Percentiles rank a stretch among this genome's conserved stretches.
Evolutionary conservation across 2,329 filamentous ascomycete species (phyloP).

Genomic region (Emericellopsis atlantica): DNA sequence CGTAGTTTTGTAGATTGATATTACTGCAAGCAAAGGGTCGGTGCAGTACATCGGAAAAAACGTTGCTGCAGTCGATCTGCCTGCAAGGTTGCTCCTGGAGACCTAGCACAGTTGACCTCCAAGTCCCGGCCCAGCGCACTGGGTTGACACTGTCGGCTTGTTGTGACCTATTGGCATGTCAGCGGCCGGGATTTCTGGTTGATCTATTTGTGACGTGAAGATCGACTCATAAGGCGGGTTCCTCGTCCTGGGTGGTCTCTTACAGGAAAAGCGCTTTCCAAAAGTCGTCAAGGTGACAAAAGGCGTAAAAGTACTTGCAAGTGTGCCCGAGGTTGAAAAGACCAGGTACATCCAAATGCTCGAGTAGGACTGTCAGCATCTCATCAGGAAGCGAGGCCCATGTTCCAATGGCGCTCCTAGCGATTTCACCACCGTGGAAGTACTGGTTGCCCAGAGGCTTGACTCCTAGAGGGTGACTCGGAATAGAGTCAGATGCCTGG

Average conservation of each 20-base stretch:
- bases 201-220: no score
- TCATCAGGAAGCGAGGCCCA: constrained; percentile 70
- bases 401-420: constrained; percentile 51
- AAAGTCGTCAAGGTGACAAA: constrained; percentile 70
- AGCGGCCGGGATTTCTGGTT: background rate
- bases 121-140: constrained; percentile 61
- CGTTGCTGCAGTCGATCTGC: constrained; percentile 56
- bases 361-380: constrained; percentile 61
- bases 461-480: constrained; percentile 68
- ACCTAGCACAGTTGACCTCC: constrained; percentile 66
- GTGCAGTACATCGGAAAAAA: constrained; percentile 86
- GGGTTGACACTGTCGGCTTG: constrained; percentile 14
- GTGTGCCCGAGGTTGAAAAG: constrained; percentile 60
- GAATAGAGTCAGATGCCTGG: constrained; percentile 37
- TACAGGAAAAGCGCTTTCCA: constrained; percentile 78
- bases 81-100: constrained; percentile 39
- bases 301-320: constrained; percentile 79
- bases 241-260: constrained; percentile 35
- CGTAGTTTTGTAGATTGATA: constrained; percentile 53
- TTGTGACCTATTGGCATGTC: constrained; percentile 12
- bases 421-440: constrained; percentile 51
- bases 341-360: constrained; percentile 53
- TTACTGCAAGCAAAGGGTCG: constrained; percentile 84
- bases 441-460: constrained; percentile 80
- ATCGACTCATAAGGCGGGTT: no score